Evolutionary conservation across 2,329 filamentous ascomycete genomes (phyloP).

Genomic region (Penicillium sumatraense): DNA sequence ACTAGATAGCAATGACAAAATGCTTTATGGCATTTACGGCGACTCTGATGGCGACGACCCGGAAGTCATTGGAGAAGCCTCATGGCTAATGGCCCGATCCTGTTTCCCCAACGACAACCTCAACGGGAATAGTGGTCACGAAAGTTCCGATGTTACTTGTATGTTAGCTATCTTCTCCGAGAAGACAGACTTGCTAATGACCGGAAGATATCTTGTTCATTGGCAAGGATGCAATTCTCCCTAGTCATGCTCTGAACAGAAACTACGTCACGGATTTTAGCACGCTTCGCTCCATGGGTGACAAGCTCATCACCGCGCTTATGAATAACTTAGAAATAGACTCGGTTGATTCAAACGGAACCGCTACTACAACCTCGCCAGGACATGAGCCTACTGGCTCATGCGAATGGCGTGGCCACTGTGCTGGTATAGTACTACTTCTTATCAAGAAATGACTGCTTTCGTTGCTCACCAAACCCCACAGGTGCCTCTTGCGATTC

Average conservation of each 20-base stretch:
- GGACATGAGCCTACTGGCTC: slow-evolving; percentile 1
- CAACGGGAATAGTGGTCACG: slow-evolving; percentile 33
- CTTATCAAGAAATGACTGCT: neutral
- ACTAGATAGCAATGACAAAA: slow-evolving; percentile 30
- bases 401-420: slow-evolving; percentile 27
- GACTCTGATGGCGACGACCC: slow-evolving; percentile 35
- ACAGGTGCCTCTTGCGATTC: slow-evolving; percentile 19
- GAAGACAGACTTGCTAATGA: neutral
- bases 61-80: slow-evolving; percentile 38
- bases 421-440: slow-evolving; percentile 19
- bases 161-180: neutral
- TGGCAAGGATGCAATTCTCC: slow-evolving; percentile 31
- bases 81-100: slow-evolving; percentile 40
- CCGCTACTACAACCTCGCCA: neutral
- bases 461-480: neutral
- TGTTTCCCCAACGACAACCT: slow-evolving; percentile 36
- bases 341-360: slow-evolving; percentile 5
- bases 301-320: slow-evolving; percentile 29
- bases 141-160: slow-evolving; percentile 36
- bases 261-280: slow-evolving; percentile 30
- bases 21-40: slow-evolving; percentile 40
- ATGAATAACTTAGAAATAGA: slow-evolving; percentile 24
- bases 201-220: slow-evolving; percentile 36
- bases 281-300: slow-evolving; percentile 30
- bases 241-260: slow-evolving; percentile 25